A percentile compares a stretch with the other conserved stretches of the same genome.
Conservation (phyloP, 1,284 basidiomycete species). For the Cryptococcus hybrid region DNA sequence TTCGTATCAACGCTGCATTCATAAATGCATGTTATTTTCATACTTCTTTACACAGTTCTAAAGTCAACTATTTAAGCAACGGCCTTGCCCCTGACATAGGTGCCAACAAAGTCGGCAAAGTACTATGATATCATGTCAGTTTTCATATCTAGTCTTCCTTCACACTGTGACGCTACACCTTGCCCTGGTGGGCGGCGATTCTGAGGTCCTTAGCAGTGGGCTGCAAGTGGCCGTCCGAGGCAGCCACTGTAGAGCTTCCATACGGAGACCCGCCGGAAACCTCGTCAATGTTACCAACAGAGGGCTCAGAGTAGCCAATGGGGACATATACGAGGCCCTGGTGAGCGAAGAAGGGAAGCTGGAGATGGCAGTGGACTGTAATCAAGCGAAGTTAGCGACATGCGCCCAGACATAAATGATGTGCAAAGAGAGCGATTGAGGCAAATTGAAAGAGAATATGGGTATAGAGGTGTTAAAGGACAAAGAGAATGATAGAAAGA, state of each 20-base stretch:
- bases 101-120: conserved; percentile 44
- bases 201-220: conserved; percentile 64
- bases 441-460: neutral
- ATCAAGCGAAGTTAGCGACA: neutral
- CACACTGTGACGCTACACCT: conserved; percentile 22
- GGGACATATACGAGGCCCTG: conserved; percentile 62
- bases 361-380: conserved; percentile 59
- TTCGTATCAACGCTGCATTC: too few relatives aligned
- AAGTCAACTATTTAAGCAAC: neutral
- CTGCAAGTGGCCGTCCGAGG: conserved; percentile 61
- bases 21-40: too few relatives aligned
- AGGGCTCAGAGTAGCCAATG: conserved; percentile 51
- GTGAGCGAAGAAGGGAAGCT: conserved; percentile 66
- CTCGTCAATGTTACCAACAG: conserved; percentile 58
- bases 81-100: conserved; percentile 42
- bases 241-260: conserved; percentile 69
- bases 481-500: too few relatives aligned
- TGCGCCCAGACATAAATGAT: too few relatives aligned
- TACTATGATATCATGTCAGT: too few relatives aligned
- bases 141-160: too few relatives aligned
- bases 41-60: too few relatives aligned
- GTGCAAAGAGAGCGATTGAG: neutral
- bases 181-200: conserved; percentile 63
- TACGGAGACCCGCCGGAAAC: conserved; percentile 58
- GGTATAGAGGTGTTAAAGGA: too few relatives aligned